These are phyloP conservation scores for Globisporangium takayamanum DNA, from an alignment of 352 stramenopile genomes.

Conservation along the genomic window DNA sequence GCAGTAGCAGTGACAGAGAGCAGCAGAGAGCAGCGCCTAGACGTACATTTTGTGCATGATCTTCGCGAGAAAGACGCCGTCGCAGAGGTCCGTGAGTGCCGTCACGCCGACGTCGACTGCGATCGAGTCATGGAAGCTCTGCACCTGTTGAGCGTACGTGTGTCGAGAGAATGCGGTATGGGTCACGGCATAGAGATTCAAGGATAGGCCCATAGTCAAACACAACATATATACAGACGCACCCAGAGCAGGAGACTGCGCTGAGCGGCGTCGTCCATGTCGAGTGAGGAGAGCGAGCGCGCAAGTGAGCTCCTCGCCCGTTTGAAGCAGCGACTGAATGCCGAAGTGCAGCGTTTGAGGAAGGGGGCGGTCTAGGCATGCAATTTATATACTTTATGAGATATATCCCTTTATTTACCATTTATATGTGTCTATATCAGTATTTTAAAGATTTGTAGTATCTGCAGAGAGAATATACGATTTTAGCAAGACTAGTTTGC, in stretches of 20 bases:
- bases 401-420: no score
- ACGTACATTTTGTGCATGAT: slow-evolving; percentile 85
- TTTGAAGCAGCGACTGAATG: no score
- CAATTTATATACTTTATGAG: no score
- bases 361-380: no score
- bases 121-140: slow-evolving; percentile 65
- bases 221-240: slow-evolving; percentile 14
- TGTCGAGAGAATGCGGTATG: background rate
- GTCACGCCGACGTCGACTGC: slow-evolving; percentile 32
- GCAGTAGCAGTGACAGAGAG: background rate
- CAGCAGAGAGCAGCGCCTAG: background rate
- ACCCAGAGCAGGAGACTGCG: slow-evolving; percentile 74
- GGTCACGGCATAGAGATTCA: background rate
- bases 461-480: background rate
- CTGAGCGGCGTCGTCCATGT: slow-evolving; percentile 70
- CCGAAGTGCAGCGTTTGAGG: no score
- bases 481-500: background rate
- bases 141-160: slow-evolving; percentile 28
- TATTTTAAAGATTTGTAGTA: background rate
- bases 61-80: slow-evolving; percentile 78
- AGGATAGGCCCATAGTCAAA: background rate
- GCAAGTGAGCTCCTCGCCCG: background rate
- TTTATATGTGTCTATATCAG: no score
- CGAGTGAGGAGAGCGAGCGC: background rate
- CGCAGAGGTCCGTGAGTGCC: slow-evolving; percentile 52